Conservation (phyloP, 1,139 yeast genomes). For the Pichia sp. region DNA sequence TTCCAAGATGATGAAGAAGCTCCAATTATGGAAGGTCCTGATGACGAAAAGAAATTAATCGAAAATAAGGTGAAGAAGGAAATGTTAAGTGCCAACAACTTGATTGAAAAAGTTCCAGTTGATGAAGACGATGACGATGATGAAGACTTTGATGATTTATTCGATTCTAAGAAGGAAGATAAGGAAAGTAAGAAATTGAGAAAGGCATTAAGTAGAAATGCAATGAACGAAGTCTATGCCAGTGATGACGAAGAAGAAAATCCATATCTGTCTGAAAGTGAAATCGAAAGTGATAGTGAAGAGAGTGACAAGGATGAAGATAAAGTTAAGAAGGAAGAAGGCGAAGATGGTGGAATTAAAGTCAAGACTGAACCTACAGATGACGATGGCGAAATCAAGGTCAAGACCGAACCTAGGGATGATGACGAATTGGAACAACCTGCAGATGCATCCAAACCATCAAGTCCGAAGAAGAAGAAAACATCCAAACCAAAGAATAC, state of each 20-base stretch:
- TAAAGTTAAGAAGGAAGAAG: constrained; percentile 12
- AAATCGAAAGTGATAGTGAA: constrained; percentile 51
- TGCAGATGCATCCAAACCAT: neutral
- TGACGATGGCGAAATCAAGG: constrained; percentile 8
- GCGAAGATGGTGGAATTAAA: constrained; percentile 12
- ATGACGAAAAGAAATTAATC: constrained; percentile 86
- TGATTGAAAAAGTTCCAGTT: constrained; percentile 54
- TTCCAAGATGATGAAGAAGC: constrained; percentile 99
- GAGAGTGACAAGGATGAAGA: constrained; percentile 42
- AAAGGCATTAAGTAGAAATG: constrained; percentile 81
- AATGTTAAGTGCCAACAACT: constrained; percentile 80
- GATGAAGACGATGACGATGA: constrained; percentile 36
- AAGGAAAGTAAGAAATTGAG: constrained; percentile 88
- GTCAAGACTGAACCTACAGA: constrained; percentile 6
- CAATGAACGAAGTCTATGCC: constrained; percentile 86
- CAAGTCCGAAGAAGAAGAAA: constrained; percentile 18
- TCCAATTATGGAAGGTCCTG: constrained; percentile 92
- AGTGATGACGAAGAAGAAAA: constrained; percentile 79
- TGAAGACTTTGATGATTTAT: constrained; percentile 63
- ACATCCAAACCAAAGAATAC: constrained; percentile 15
- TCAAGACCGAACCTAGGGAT: constrained; percentile 8
- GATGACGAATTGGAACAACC: constrained; percentile 1
- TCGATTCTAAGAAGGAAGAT: constrained; percentile 77
- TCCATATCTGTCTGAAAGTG: constrained; percentile 79
- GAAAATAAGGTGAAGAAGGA: constrained; percentile 88